These are phyloP conservation scores for Arthrobotrys pseudoclavata DNA, from an alignment of 2,329 filamentous ascomycete species.

Conservation along the genomic window DNA sequence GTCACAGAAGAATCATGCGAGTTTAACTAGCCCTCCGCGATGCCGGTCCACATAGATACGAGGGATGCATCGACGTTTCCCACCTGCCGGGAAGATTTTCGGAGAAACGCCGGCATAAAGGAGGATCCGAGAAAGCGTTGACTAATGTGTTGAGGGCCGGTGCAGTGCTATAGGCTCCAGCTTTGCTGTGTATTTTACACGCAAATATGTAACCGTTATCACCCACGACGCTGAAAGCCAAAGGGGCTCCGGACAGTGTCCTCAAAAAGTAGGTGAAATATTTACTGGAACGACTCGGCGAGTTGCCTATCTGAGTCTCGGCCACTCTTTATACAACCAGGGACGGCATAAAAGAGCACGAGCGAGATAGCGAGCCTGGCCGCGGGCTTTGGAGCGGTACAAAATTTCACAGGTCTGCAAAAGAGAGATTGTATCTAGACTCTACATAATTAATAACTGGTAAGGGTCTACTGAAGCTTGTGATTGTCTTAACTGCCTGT, in stretches of 20 bases:
- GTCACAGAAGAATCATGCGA: constrained; percentile 1
- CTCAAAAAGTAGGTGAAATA: constrained; percentile 11
- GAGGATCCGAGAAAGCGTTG: constrained; percentile 1
- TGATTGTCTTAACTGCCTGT: not conserved
- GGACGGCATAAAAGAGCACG: not conserved
- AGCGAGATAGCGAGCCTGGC: not conserved
- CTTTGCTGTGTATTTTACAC: not conserved
- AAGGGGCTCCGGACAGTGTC: constrained; percentile 5
- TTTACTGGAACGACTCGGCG: not conserved
- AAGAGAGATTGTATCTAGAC: not conserved
- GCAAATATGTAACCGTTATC: not conserved
- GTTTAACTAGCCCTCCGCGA: constrained; percentile 25
- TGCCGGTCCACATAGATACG: constrained; percentile 32
- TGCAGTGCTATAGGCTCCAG: not conserved
- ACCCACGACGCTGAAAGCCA: not conserved
- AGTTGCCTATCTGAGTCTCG: constrained; percentile 19
- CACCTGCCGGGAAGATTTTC: constrained; percentile 13
- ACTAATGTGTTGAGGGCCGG: constrained; percentile 15
- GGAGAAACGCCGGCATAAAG: constrained; percentile 42
- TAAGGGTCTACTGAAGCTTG: not conserved
- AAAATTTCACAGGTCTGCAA: not conserved
- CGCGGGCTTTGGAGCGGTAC: not conserved
- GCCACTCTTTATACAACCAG: not conserved
- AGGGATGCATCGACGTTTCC: not conserved
- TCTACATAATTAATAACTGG: not conserved